Percentiles rank a stretch among this genome's conserved stretches.
These are phyloP conservation scores for Termitomyces sp. DNA, from an alignment of 768 basidiomycete genomes.

Conservation along the genomic window DNA sequence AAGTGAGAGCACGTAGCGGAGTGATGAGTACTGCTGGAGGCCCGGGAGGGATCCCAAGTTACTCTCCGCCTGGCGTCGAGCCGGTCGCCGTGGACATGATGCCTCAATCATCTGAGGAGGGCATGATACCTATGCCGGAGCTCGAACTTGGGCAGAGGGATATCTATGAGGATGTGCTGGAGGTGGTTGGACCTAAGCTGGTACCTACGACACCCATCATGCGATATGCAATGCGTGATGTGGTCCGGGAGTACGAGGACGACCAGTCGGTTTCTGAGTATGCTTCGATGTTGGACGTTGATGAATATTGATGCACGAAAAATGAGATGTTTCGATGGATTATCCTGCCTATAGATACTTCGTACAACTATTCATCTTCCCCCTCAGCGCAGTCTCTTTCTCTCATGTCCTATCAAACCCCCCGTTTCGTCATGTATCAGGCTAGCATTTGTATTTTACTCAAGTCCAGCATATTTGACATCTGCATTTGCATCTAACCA, in stretches of 20 bases:
- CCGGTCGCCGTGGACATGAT: slow-evolving; percentile 34
- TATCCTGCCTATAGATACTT: background rate
- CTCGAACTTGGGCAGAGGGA: slow-evolving; percentile 35
- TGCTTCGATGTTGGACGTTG: slow-evolving; percentile 73
- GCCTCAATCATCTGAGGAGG: slow-evolving; percentile 19
- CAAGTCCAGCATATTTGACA: slow-evolving; percentile 75
- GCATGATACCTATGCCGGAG: slow-evolving; percentile 30
- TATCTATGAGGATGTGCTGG: slow-evolving; percentile 45
- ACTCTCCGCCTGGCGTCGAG: slow-evolving; percentile 26
- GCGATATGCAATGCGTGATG: slow-evolving; percentile 79
- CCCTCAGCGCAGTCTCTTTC: background rate
- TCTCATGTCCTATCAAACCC: background rate
- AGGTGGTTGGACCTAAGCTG: slow-evolving; percentile 70
- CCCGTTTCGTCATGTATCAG: background rate
- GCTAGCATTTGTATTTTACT: slow-evolving; percentile 23
- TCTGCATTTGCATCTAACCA: slow-evolving; percentile 93
- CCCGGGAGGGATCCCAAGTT: slow-evolving; percentile 6
- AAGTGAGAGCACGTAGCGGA: slow-evolving; percentile 18
- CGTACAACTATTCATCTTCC: background rate
- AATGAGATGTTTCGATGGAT: background rate
- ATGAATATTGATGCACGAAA: slow-evolving; percentile 29
- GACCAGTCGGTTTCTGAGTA: slow-evolving; percentile 73
- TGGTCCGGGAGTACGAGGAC: slow-evolving; percentile 79
- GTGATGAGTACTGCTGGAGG: slow-evolving; percentile 6
- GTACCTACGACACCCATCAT: slow-evolving; percentile 78